Base-by-base conservation (phyloP, 495 filamentous ascomycete genomes). In the Cladorrhinum samala region DNA sequence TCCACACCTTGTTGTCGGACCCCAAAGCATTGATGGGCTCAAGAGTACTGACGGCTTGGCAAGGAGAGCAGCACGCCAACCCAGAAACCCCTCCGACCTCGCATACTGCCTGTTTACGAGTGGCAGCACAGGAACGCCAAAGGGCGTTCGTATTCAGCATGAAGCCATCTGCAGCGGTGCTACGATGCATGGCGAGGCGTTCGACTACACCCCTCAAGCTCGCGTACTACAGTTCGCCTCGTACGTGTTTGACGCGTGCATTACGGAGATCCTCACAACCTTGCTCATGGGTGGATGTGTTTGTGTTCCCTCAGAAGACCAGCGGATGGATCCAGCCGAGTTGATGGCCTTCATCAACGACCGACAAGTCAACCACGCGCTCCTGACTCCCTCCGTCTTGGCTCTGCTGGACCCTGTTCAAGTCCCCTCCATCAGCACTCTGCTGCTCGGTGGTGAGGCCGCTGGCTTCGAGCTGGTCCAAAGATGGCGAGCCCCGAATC, bases 191-290 rank as follows among this genome's bases (percentile, higher is more conserved):
- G 43, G 43, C 14, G 18, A 19, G 5, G 23, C 42, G 1, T 21
- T 48, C 13, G 30, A 37, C 24, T 47, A 25, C 25, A 41, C 11
- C 13, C 6, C 51, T 9, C 30, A 24, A 9, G 33, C 41, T 1
- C 42, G 51, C 7, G 39, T 33, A 2, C 11, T 53, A 9, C 51
- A 53, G 43, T 53, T 53, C 43, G 42, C 51, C 19, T 36, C 40
- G 9, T 48, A 47, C 36, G 19, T 16, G 0, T 53, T 53, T n/a
- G 51, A 53, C 51, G 43, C 30, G 17, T 39, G 19, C 33, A 48
- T 53, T 18, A 37, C 30, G 14, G 51, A 53, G 30, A 48, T 53
- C 36, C 24, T 53, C 30, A 46, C 51, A 9, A 24, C 43, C 11
- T 42, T 53, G n/a, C 4, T 25, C 20, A 23, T 46, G 13, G 43